Evolutionary conservation across 2,329 filamentous ascomycete species (phyloP).

Genomic region (Ambrosiella cleistominuta): DNA sequence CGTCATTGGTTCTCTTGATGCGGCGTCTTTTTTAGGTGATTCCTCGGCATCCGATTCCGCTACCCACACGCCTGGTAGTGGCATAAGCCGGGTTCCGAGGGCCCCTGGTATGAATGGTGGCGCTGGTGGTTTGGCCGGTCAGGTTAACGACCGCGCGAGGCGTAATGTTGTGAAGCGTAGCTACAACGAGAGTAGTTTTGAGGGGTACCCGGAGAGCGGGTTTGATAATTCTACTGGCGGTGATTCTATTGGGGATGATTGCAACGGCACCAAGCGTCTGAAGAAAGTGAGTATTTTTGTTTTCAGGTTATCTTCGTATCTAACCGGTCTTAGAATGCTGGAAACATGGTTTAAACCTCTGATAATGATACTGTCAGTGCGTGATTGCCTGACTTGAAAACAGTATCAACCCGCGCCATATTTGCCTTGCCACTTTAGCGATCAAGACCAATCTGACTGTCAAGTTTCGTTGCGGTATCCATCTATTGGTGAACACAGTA

Average conservation of each 20-base stretch:
- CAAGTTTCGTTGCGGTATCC: background rate
- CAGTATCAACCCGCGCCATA: background rate
- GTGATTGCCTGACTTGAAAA: constrained; percentile 19
- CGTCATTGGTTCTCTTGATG: constrained; percentile 12
- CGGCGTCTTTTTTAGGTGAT: constrained; percentile 3
- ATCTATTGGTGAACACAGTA: background rate
- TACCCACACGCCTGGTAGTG: constrained; percentile 7
- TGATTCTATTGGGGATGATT: constrained; percentile 56
- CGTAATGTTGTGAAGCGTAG: constrained; percentile 55
- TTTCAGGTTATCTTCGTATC: constrained; percentile 19
- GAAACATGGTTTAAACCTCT: constrained; percentile 26
- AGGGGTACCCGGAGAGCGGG: constrained; percentile 59
- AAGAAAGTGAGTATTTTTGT: constrained; percentile 37
- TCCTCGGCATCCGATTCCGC: constrained; percentile 4
- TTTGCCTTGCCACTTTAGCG: background rate
- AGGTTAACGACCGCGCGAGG: constrained; percentile 33
- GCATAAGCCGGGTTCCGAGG: constrained; percentile 1
- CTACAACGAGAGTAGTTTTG: constrained; percentile 57
- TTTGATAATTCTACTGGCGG: constrained; percentile 44
- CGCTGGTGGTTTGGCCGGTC: background rate
- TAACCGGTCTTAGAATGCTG: constrained; percentile 31
- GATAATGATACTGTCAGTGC: constrained; percentile 34
- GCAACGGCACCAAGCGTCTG: constrained; percentile 38
- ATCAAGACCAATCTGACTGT: constrained; percentile 12
- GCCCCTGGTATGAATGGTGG: constrained; percentile 1